These are phyloP conservation scores for Neoboletus subvelutipes DNA, from an alignment of 768 basidiomycete genomes.

Conservation along the genomic window DNA sequence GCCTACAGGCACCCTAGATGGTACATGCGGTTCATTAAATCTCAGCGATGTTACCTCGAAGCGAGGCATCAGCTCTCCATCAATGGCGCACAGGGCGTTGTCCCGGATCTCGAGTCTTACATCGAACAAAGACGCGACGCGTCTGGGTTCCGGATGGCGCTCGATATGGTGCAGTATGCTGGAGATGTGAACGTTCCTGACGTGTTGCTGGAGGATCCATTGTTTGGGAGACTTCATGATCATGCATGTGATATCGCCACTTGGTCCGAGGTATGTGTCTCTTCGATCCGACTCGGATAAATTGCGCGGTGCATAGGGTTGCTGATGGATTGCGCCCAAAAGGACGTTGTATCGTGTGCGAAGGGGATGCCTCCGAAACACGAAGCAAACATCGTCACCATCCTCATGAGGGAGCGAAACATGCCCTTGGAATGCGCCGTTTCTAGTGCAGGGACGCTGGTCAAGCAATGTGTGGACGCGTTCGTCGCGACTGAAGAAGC, in stretches of 20 bases:
- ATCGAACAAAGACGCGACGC: conserved; percentile 46
- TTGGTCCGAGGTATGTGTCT: conserved; percentile 48
- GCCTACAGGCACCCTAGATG: conserved; percentile 38
- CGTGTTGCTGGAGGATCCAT: conserved; percentile 22
- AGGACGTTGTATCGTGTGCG: conserved; percentile 61
- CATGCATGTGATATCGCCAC: conserved; percentile 50
- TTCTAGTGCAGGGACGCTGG: conserved; percentile 19
- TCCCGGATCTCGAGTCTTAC: conserved; percentile 47
- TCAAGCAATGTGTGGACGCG: conserved; percentile 31
- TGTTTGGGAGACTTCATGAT: conserved; percentile 36
- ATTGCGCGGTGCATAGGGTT: no score
- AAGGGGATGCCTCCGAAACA: conserved; percentile 42
- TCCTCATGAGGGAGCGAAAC: conserved; percentile 45
- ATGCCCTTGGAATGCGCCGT: conserved; percentile 51
- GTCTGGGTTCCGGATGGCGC: conserved; percentile 48
- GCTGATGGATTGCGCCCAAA: not conserved
- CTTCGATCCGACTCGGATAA: not conserved
- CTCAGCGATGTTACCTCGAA: conserved; percentile 34
- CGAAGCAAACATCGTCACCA: conserved; percentile 47
- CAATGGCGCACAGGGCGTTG: conserved; percentile 19
- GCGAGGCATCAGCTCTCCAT: conserved; percentile 34
- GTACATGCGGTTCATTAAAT: conserved; percentile 41
- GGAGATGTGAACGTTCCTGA: conserved; percentile 45
- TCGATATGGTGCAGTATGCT: conserved; percentile 53
- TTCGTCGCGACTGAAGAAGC: conserved; percentile 26